Conservation (phyloP, 345 rosid species). For the Acer campestre region DNA sequence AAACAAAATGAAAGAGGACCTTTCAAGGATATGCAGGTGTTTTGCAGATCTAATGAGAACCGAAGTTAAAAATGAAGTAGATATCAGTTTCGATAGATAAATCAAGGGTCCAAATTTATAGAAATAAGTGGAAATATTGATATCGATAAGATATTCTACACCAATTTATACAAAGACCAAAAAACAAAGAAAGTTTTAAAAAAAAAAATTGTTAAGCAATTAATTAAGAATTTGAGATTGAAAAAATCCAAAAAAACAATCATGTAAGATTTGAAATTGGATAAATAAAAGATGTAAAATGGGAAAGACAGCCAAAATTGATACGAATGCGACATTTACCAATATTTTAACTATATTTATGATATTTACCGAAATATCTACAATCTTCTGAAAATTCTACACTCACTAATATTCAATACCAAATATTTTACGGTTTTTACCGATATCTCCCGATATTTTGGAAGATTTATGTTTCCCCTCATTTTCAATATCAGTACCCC, state of each 20-base stretch:
- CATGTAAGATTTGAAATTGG: background rate
- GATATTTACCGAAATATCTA: background rate
- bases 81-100: too few species aligned
- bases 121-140: background rate
- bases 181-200: background rate
- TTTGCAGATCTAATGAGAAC: background rate
- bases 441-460: background rate
- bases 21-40: background rate
- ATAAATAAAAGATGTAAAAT: too few species aligned
- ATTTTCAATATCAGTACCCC: background rate
- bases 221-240: background rate
- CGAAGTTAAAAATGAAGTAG: background rate
- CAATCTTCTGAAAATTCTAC: background rate
- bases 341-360: too few species aligned
- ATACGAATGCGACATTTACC: too few species aligned
- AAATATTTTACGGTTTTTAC: background rate
- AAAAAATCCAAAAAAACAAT: too few species aligned
- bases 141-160: background rate
- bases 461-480: background rate
- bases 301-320: background rate
- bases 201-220: background rate
- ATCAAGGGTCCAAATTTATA: too few species aligned
- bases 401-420: background rate
- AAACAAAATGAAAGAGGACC: constrained; percentile 8
- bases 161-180: background rate